A percentile compares a stretch with the other conserved stretches of the same genome.
Conservation (phyloP, 495 filamentous ascomycete species). For the Parmelia sp. region DNA sequence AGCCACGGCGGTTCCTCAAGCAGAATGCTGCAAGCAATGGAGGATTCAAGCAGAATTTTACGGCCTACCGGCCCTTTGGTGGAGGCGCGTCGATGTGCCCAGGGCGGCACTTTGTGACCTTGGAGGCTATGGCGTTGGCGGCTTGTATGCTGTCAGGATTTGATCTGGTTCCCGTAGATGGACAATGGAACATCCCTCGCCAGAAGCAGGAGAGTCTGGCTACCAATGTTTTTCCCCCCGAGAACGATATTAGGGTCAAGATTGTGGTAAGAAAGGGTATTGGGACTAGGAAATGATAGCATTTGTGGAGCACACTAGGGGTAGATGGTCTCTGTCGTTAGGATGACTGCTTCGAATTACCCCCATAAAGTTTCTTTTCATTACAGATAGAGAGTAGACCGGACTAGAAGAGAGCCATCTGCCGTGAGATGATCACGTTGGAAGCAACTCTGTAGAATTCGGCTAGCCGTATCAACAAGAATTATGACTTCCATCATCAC, state of each 20-base stretch:
- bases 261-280: not conserved
- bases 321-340: too few species aligned
- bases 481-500: too few species aligned
- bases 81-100: conserved; percentile 26
- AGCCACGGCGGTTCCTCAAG: conserved; percentile 22
- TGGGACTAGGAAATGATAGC: too few species aligned
- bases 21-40: not conserved
- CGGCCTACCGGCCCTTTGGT: conserved; percentile 31
- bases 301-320: too few species aligned
- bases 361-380: too few species aligned
- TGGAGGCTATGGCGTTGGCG: conserved; percentile 21
- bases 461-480: too few species aligned
- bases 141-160: conserved; percentile 21
- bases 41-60: conserved; percentile 20
- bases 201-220: conserved; percentile 27
- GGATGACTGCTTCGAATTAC: too few species aligned
- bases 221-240: conserved; percentile 24
- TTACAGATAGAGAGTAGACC: too few species aligned
- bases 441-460: too few species aligned
- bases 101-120: conserved; percentile 26
- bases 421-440: too few species aligned
- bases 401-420: too few species aligned
- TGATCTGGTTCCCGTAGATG: conserved; percentile 18
- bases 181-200: conserved; percentile 19
- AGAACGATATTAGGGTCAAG: conserved; percentile 18